Evolutionary conservation across 495 filamentous ascomycete genomes (phyloP), one percentile per base, ranked within the genome.

Genomic region (Halenospora varia): DNA sequence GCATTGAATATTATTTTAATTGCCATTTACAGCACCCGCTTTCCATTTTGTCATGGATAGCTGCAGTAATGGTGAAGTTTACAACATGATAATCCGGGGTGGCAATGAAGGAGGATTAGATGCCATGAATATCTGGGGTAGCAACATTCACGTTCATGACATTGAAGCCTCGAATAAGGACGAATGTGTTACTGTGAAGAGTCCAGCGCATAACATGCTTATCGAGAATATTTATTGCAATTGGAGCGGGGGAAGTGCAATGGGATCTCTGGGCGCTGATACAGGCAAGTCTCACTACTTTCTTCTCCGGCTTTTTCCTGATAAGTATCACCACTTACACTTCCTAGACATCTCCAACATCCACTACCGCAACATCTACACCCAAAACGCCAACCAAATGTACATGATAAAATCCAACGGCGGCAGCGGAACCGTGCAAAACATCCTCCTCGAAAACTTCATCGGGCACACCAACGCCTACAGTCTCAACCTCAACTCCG

Each of bases 351-450:
- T 83, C 62, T 71, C 68, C 29, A 71, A 74, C 41, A 72, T 82
- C 54, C 64, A 65, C n/a, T 79, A 79, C 65, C 70, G 74, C 17
- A 75, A 79, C 63, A 65, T 82, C 55, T 80, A 82, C 66, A 76
- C 76, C 51, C 75, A 74, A 68, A 66, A 72, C 25, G 75, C 75
- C 22, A 85, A 82, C 67, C 78, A 83, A 62, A 84, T 84, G 81
- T 73, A 79, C 61, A 80, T 86, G 80, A 78, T 86, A 70, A 86
- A 85, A 68, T 75, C 71, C 62, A 77, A 68, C 57, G 82, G 82
- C 13, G 67, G 67, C 24, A 41, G 26, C 25, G 67, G 67, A 13
- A 72, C 70, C n/a, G 76, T 84, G 10, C 71, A 71, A n/a, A 75
- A 82, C 56, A 66, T 73, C 15, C 52, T 75, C 15, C 75, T 84